These are phyloP conservation scores for Nicotiana tabacum DNA, from an alignment of 257 asterid species.

Conservation along the genomic window DNA sequence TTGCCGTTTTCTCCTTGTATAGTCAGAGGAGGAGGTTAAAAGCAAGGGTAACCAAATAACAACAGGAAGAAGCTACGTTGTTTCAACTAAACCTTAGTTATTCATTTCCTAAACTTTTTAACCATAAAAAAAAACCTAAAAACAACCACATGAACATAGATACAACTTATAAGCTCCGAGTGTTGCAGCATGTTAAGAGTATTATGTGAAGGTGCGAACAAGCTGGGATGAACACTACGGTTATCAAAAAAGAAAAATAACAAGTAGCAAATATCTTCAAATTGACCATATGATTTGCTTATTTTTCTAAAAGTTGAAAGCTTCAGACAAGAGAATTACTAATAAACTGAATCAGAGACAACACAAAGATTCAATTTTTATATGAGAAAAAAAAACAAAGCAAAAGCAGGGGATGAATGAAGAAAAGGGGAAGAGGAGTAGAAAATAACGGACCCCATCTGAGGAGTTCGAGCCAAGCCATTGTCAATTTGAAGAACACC, in stretches of 20 bases:
- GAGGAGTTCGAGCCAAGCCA: constrained; percentile 84
- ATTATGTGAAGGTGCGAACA: too few species aligned
- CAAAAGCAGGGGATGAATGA: not conserved
- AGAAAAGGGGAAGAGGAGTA: not conserved
- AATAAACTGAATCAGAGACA: not conserved
- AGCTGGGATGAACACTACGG: too few species aligned
- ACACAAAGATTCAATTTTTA: not conserved
- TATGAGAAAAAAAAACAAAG: not conserved
- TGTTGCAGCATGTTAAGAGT: too few species aligned
- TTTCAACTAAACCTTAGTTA: not conserved
- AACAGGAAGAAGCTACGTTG: not conserved
- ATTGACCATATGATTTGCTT: not conserved
- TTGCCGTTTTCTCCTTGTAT: not conserved
- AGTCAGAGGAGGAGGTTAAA: not conserved
- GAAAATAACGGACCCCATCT: constrained; percentile 65
- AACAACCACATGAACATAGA: not conserved
- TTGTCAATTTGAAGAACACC: constrained; percentile 66
- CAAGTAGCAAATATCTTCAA: not conserved
- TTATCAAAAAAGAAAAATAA: not conserved
- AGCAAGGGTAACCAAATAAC: not conserved
- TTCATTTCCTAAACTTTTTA: not conserved
- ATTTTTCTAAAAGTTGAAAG: not conserved
- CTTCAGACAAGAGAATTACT: not conserved
- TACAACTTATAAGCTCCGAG: too few species aligned
- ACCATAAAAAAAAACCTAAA: too few species aligned